Percentiles rank a stretch among this genome's conserved stretches.
These are phyloP conservation scores for Juncus effusus DNA, from an alignment of 176 grass and related monocot species.

Conservation along the genomic window DNA sequence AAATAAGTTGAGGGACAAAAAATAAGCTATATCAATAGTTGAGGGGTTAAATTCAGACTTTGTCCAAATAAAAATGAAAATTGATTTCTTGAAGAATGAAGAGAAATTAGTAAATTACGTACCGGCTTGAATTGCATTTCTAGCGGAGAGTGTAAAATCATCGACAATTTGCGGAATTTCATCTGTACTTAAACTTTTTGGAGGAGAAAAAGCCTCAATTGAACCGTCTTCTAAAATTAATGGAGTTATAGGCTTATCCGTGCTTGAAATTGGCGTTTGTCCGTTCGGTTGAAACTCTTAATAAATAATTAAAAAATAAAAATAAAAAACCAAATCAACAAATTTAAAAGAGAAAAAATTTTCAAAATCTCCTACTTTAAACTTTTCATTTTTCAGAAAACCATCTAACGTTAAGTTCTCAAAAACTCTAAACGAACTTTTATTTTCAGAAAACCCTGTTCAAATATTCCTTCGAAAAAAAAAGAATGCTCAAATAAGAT, in stretches of 20 bases:
- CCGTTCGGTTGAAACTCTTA: conserved; percentile 33
- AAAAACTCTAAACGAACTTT: neutral
- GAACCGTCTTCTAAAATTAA: conserved; percentile 20
- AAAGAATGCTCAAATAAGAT: too few relatives aligned
- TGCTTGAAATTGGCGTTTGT: conserved; percentile 48
- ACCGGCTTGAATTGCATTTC: conserved; percentile 66
- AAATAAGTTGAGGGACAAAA: neutral
- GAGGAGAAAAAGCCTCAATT: conserved; percentile 26
- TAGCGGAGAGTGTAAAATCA: conserved; percentile 48
- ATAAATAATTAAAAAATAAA: neutral
- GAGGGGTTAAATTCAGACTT: too few relatives aligned
- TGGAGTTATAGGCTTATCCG: conserved; percentile 34
- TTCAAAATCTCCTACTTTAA: neutral
- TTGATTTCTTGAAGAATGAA: too few relatives aligned
- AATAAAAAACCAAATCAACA: too few relatives aligned
- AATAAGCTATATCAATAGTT: neutral
- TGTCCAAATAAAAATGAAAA: too few relatives aligned
- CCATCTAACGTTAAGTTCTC: neutral
- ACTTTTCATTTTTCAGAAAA: too few relatives aligned
- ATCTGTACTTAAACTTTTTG: conserved; percentile 34
- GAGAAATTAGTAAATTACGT: neutral
- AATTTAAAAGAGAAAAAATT: neutral
- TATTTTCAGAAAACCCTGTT: too few relatives aligned
- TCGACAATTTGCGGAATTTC: conserved; percentile 48
- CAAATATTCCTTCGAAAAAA: too few relatives aligned